Evolutionary conservation across 169 alveolate genomes (phyloP).

Genomic region (Plasmodium inui): DNA sequence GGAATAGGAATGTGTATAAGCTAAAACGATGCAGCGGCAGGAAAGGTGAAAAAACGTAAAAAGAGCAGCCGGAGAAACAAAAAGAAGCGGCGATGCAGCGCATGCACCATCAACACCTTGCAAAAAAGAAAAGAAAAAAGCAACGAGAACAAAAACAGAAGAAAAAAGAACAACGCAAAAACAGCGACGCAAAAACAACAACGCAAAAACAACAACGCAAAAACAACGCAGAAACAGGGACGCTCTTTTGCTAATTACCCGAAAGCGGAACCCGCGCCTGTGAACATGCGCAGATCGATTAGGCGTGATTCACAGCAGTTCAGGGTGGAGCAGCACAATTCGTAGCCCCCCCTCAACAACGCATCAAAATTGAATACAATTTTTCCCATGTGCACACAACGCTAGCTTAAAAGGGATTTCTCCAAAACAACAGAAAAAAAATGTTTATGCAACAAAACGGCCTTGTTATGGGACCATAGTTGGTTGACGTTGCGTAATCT

Average conservation of each 20-base stretch:
- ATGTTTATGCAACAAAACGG: background rate
- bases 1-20: background rate
- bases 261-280: background rate
- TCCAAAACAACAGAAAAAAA: background rate
- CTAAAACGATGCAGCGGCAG: slow-evolving; percentile 9
- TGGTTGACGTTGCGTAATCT: background rate
- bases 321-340: background rate
- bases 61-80: slow-evolving; percentile 24
- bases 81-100: slow-evolving; percentile 17
- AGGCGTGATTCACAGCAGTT: background rate
- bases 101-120: slow-evolving; percentile 66
- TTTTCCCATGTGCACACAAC: background rate
- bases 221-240: background rate
- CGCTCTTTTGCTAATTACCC: background rate
- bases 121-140: slow-evolving; percentile 34
- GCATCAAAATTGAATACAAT: background rate
- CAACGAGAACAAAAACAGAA: background rate
- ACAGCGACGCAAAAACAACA: background rate
- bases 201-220: background rate
- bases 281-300: slow-evolving; percentile 8
- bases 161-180: background rate
- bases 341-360: background rate
- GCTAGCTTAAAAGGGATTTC: background rate
- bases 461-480: background rate
- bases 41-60: slow-evolving; percentile 9